phyloP scores from a whole-genome alignment of 148 eudicot species.

The Chenopodium quinoa region DNA sequence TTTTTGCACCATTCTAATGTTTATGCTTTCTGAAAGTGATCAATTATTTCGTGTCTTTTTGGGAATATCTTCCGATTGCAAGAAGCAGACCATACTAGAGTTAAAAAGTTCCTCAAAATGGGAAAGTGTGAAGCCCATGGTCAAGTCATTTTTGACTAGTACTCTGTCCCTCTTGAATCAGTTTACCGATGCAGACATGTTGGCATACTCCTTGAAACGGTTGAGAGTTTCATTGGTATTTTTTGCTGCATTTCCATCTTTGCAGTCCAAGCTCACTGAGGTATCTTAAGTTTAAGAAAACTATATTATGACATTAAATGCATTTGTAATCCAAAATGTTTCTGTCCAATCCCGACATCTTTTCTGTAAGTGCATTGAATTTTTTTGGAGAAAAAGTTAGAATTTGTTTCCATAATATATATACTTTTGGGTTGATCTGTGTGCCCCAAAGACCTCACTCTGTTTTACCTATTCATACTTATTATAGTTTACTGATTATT shows the following conservation, averaged over 20 bases:
- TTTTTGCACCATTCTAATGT: constrained; percentile 53
- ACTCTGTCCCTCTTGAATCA: constrained; percentile 73
- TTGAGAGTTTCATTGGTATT: constrained; percentile 71
- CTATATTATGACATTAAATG: neutral
- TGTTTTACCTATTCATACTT: neutral
- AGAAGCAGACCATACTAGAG: constrained; percentile 51
- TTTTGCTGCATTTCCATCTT: constrained; percentile 74
- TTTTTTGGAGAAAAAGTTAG: neutral
- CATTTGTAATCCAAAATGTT: neutral
- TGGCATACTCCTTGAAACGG: constrained; percentile 59
- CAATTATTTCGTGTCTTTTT: constrained; percentile 53
- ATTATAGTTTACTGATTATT: neutral
- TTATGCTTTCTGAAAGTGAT: constrained; percentile 78
- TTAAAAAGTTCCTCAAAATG: constrained; percentile 63
- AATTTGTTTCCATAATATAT: too few species aligned
- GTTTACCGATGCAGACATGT: constrained; percentile 61
- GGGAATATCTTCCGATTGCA: constrained; percentile 53
- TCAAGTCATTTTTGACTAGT: constrained; percentile 83
- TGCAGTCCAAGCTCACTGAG: constrained; percentile 63
- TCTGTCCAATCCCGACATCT: neutral
- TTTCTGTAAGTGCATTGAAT: neutral
- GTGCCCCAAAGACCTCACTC: neutral
- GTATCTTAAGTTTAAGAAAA: constrained; percentile 35
- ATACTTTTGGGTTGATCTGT: neutral
- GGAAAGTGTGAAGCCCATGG: constrained; percentile 60